These are phyloP conservation scores for Heritiera fomes DNA, from an alignment of 345 rosid genomes.

Conservation along the genomic window DNA sequence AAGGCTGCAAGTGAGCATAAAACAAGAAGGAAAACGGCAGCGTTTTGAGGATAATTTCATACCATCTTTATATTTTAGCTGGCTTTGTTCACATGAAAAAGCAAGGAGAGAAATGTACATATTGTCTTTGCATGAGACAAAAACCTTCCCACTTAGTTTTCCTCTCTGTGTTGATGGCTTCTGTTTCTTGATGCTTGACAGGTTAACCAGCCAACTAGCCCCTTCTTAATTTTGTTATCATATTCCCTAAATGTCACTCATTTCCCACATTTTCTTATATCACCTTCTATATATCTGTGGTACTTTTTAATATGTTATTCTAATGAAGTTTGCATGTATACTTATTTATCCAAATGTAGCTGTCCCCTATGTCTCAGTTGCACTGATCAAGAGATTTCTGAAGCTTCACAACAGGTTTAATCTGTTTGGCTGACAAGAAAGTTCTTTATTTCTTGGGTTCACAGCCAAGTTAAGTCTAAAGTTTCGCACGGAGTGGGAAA, in stretches of 20 bases:
- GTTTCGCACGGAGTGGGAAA: neutral
- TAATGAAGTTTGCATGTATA: neutral
- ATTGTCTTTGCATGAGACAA: slow-evolving; percentile 30
- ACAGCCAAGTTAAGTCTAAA: neutral
- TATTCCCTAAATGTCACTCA: neutral
- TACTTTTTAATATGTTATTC: neutral
- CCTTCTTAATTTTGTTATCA: neutral
- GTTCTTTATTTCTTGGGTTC: neutral
- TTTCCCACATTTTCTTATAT: neutral
- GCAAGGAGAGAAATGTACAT: slow-evolving; percentile 22
- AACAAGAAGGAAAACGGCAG: slow-evolving; percentile 28
- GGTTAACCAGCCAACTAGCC: neutral
- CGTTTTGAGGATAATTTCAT: slow-evolving; percentile 27
- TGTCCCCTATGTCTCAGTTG: neutral
- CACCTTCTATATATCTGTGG: neutral
- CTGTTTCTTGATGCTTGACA: neutral
- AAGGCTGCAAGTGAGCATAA: slow-evolving; percentile 34
- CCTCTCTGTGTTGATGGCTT: neutral
- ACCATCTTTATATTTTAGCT: neutral
- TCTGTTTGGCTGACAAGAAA: neutral
- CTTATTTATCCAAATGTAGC: neutral
- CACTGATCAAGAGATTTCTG: neutral
- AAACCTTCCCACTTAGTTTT: neutral
- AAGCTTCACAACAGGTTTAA: neutral
- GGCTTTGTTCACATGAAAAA: slow-evolving; percentile 32